Conservation (phyloP, 371 early-diverging fungal genomes). For the Mucor velutinosus region DNA sequence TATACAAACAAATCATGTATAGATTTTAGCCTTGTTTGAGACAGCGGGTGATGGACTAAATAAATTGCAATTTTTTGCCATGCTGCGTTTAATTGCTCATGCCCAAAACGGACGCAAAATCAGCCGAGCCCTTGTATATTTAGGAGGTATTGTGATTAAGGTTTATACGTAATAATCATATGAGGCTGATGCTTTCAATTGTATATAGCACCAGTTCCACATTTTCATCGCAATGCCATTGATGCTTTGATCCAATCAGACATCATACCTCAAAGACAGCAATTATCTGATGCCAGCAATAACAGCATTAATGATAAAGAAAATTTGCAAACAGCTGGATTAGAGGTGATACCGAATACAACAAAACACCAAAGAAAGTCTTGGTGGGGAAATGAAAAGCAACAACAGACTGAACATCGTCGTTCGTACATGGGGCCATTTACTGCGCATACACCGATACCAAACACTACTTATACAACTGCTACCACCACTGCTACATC, state of each 20-base stretch:
- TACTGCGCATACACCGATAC: conserved; percentile 22
- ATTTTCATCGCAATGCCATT: conserved; percentile 41
- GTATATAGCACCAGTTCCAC: conserved; percentile 44
- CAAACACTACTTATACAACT: background rate
- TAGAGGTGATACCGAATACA: background rate
- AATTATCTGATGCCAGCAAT: background rate
- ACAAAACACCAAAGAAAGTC: conserved; percentile 8
- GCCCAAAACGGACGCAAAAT: conserved; percentile 53
- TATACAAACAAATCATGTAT: background rate
- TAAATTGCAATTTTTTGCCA: conserved; percentile 47
- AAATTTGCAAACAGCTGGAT: background rate
- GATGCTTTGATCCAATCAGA: conserved; percentile 39
- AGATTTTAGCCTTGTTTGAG: conserved; percentile 47
- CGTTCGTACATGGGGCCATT: conserved; percentile 27
- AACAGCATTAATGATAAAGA: background rate
- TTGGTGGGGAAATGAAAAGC: conserved; percentile 26
- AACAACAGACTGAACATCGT: conserved; percentile 6
- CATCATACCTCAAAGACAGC: background rate
- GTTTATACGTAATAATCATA: background rate
- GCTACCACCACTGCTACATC: background rate
- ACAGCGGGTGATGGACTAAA: conserved; percentile 35
- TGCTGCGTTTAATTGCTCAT: conserved; percentile 50
- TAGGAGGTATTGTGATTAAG: conserved; percentile 38
- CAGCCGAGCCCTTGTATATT: conserved; percentile 42
- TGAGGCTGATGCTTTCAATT: background rate